Percentiles rank a stretch among this genome's conserved stretches.
These are phyloP conservation scores for Alternaria panax DNA, from an alignment of 2,329 filamentous ascomycete species.

Conservation along the genomic window DNA sequence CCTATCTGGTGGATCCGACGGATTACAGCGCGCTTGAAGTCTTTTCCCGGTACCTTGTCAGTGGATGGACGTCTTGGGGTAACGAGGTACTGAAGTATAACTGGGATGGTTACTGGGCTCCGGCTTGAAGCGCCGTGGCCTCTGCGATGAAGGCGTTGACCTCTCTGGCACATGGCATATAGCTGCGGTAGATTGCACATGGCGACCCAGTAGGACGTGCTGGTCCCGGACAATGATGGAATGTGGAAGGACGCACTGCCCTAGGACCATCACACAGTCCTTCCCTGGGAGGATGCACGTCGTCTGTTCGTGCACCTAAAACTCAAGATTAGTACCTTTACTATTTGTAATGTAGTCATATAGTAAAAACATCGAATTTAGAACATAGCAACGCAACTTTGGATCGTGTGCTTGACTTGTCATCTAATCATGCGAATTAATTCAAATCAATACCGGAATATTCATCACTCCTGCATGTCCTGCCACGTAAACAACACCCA, in stretches of 20 bases:
- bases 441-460: not conserved
- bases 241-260: not conserved
- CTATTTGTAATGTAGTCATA: not conserved
- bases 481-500: not conserved
- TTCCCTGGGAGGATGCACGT: not conserved
- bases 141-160: not conserved
- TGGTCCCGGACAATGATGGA: no score
- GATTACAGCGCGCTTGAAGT: conserved; percentile 72
- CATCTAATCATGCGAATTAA: not conserved
- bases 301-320: not conserved
- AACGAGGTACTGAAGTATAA: conserved; percentile 77
- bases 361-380: no score
- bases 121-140: not conserved
- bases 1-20: conserved; percentile 56
- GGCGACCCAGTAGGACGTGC: not conserved
- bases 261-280: not conserved
- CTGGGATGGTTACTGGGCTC: conserved; percentile 60
- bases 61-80: conserved; percentile 82
- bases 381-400: not conserved
- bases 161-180: not conserved
- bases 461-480: not conserved
- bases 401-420: no score
- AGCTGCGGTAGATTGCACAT: not conserved
- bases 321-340: not conserved
- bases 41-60: conserved; percentile 76